Evolutionary conservation across 176 grass and related monocot genomes (phyloP).

Genomic region (Areca catechu): DNA sequence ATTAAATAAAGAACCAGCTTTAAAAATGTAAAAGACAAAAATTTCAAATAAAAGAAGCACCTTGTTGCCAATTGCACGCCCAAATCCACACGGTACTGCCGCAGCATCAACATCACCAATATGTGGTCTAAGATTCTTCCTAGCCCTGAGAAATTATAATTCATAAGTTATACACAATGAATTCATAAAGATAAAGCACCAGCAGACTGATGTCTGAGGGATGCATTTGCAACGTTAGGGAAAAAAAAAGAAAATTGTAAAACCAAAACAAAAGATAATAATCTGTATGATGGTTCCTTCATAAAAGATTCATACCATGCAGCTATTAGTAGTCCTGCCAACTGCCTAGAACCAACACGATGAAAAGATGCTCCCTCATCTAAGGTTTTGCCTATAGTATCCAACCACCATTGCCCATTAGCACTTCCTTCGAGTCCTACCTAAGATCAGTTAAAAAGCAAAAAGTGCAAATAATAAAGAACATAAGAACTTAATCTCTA

Average conservation of each 20-base stretch:
- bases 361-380: slow-evolving; percentile 78
- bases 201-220: no score
- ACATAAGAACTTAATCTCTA: no score
- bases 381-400: slow-evolving; percentile 80
- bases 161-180: slow-evolving; percentile 29
- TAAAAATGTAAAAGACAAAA: background rate
- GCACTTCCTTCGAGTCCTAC: slow-evolving; percentile 96
- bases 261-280: no score
- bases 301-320: slow-evolving; percentile 48
- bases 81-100: slow-evolving; percentile 86
- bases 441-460: slow-evolving; percentile 32
- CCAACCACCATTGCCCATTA: slow-evolving; percentile 98
- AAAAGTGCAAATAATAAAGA: background rate
- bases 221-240: no score
- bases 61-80: slow-evolving; percentile 93
- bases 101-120: slow-evolving; percentile 97
- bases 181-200: slow-evolving; percentile 4
- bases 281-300: no score
- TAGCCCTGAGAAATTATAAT: slow-evolving; percentile 59
- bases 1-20: slow-evolving; percentile 8
- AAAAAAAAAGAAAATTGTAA: no score
- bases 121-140: slow-evolving; percentile 69
- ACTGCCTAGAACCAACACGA: slow-evolving; percentile 93
- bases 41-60: slow-evolving; percentile 23
- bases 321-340: slow-evolving; percentile 81